phyloP scores from a whole-genome alignment of 768 basidiomycete genomes.

The Macrolepiota fuliginosa region DNA sequence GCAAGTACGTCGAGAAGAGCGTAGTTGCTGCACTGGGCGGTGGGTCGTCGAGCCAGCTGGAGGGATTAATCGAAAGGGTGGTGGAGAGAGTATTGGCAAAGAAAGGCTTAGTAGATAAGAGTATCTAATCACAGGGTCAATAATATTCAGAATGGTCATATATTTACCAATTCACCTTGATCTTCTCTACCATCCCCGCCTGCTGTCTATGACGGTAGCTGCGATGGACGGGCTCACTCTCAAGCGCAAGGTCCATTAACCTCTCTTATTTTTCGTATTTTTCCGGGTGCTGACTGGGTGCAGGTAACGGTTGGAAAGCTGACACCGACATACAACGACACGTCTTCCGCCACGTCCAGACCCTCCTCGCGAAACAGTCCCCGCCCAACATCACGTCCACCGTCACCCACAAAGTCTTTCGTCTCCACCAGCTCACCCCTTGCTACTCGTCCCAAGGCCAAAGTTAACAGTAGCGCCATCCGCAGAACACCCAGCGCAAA shows the following conservation, averaged over 20 bases:
- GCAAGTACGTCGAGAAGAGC: conserved; percentile 88
- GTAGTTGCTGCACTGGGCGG: conserved; percentile 66
- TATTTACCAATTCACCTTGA: not conserved
- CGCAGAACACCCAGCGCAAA: conserved; percentile 23
- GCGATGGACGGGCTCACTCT: not conserved
- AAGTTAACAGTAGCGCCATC: conserved; percentile 53
- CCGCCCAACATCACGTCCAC: conserved; percentile 38
- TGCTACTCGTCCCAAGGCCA: conserved; percentile 50
- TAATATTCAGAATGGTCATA: not conserved
- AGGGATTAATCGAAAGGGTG: conserved; percentile 50
- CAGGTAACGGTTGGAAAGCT: conserved; percentile 53
- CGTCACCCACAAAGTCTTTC: conserved; percentile 36
- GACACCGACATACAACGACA: conserved; percentile 23
- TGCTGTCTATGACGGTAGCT: not conserved
- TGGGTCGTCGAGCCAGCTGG: conserved; percentile 41
- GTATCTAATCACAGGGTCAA: conserved; percentile 12
- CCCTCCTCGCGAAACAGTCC: conserved; percentile 26
- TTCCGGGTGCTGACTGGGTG: conserved; percentile 14
- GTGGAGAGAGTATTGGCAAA: conserved; percentile 53
- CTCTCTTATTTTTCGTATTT: not conserved
- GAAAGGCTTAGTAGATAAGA: conserved; percentile 32
- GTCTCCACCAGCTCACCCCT: conserved; percentile 21
- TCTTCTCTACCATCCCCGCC: conserved; percentile 1
- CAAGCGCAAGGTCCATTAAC: conserved; percentile 12
- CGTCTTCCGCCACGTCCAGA: conserved; percentile 27